A percentile compares a stretch with the other conserved stretches of the same genome.
Evolutionary conservation across 2,329 filamentous ascomycete genomes (phyloP).

Genomic region (Fusarium heterosporum): DNA sequence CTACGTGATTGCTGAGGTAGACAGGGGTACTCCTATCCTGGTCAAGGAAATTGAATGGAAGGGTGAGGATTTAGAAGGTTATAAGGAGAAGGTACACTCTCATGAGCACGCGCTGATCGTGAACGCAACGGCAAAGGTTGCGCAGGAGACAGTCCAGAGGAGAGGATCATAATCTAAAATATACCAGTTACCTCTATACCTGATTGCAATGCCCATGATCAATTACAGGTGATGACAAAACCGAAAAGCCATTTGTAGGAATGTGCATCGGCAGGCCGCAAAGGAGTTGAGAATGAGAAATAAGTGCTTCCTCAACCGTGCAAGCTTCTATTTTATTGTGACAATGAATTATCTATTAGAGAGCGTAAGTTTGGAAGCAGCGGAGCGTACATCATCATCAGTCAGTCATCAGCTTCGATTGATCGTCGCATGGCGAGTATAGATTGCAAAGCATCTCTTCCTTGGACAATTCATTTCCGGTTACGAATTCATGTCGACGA

Average conservation of each 20-base stretch:
- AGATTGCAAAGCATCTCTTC: background rate
- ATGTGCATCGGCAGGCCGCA: background rate
- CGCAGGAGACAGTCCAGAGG: slow-evolving; percentile 52
- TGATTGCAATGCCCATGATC: background rate
- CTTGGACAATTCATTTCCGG: slow-evolving; percentile 2
- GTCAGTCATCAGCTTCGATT: background rate
- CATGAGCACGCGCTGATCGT: slow-evolving; percentile 85
- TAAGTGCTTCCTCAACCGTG: background rate
- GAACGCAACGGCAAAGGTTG: slow-evolving; percentile 71
- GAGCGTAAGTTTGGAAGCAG: background rate
- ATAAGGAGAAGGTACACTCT: slow-evolving; percentile 79
- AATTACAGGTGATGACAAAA: background rate
- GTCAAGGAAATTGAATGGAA: slow-evolving; percentile 75
- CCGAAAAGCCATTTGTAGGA: background rate
- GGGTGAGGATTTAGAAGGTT: slow-evolving; percentile 71
- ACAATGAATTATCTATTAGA: background rate
- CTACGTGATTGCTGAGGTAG: slow-evolving; percentile 83
- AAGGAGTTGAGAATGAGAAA: background rate
- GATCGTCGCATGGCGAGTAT: background rate
- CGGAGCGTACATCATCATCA: background rate
- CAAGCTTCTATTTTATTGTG: background rate
- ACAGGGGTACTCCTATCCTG: slow-evolving; percentile 80
- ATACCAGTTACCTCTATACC: background rate
- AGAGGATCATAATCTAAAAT: slow-evolving; percentile 16
- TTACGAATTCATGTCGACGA: slow-evolving; percentile 1